Evolutionary conservation across 371 early-diverging fungal species (phyloP).

Genomic region (Rhizopus stolonifer): DNA sequence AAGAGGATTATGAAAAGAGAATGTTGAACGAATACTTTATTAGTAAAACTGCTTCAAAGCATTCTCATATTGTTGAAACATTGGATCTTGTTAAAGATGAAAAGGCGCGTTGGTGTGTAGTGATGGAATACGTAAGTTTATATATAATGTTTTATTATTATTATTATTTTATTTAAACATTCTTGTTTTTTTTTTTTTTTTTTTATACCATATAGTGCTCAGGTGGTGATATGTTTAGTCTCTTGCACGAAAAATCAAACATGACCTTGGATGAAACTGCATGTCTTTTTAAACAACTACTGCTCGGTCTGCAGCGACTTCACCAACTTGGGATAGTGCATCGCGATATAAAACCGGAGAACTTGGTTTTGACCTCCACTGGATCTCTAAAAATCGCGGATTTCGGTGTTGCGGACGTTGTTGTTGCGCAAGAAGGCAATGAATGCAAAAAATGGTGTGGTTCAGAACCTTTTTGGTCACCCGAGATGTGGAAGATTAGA

Average conservation of each 20-base stretch:
- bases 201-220: slow-evolving; percentile 38
- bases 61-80: slow-evolving; percentile 69
- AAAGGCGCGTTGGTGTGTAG: slow-evolving; percentile 59
- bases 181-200: slow-evolving; percentile 1
- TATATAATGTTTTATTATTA: no score
- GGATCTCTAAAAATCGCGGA: slow-evolving; percentile 95
- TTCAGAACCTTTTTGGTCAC: slow-evolving; percentile 89
- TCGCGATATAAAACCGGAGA: slow-evolving; percentile 91
- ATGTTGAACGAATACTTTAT: slow-evolving; percentile 78
- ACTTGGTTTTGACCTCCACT: slow-evolving; percentile 83
- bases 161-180: no score
- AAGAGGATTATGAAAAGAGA: slow-evolving; percentile 66
- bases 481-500: slow-evolving; percentile 62
- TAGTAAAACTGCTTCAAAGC: slow-evolving; percentile 55
- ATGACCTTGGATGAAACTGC: slow-evolving; percentile 46
- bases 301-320: slow-evolving; percentile 93
- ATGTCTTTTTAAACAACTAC: slow-evolving; percentile 82
- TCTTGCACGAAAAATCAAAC: slow-evolving; percentile 44
- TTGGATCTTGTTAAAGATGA: slow-evolving; percentile 69
- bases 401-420: slow-evolving; percentile 96
- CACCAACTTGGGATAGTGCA: slow-evolving; percentile 90
- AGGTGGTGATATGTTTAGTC: slow-evolving; percentile 61
- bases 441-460: slow-evolving; percentile 82
- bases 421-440: slow-evolving; percentile 82
- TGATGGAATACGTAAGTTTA: slow-evolving; percentile 65